These are phyloP conservation scores for Phyllosticta citrichinensis DNA, from an alignment of 2,329 filamentous ascomycete genomes.

Conservation along the genomic window DNA sequence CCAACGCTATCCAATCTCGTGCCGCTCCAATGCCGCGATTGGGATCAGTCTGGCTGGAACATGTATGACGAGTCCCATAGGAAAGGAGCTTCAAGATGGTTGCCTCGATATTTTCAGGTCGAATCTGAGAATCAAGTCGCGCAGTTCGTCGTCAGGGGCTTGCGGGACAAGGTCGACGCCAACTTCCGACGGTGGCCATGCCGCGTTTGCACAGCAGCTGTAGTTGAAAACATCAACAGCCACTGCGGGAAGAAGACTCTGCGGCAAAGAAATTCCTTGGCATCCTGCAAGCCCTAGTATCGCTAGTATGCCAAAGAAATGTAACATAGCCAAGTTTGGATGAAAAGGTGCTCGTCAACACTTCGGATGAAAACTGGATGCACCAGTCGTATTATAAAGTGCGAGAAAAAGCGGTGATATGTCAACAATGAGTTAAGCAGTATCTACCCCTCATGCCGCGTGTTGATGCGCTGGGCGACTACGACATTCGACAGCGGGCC, in stretches of 20 bases:
- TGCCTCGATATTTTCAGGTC: constrained; percentile 37
- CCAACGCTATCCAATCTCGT: constrained; percentile 44
- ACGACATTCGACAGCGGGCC: not conserved
- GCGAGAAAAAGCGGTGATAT: not conserved
- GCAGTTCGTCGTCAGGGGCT: constrained; percentile 30
- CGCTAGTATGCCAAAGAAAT: not conserved
- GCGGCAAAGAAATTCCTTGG: constrained; percentile 17
- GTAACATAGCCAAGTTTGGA: not conserved
- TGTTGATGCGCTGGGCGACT: not conserved
- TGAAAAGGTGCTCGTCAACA: not conserved
- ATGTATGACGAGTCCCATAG: constrained; percentile 48
- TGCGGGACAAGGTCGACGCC: constrained; percentile 31
- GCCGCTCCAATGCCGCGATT: constrained; percentile 47
- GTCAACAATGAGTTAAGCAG: not conserved
- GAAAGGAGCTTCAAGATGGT: constrained; percentile 45
- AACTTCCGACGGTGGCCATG: constrained; percentile 33
- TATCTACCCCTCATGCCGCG: not conserved
- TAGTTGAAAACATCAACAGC: constrained; percentile 25
- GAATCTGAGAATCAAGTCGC: constrained; percentile 31
- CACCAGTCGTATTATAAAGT: not conserved
- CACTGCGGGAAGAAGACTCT: constrained; percentile 20
- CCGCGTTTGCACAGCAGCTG: constrained; percentile 24
- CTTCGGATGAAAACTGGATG: not conserved
- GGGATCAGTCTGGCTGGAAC: constrained; percentile 42
- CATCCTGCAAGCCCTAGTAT: not conserved